Base-by-base conservation (phyloP, 2,329 filamentous ascomycete genomes). In the Ophiostoma sp. region DNA sequence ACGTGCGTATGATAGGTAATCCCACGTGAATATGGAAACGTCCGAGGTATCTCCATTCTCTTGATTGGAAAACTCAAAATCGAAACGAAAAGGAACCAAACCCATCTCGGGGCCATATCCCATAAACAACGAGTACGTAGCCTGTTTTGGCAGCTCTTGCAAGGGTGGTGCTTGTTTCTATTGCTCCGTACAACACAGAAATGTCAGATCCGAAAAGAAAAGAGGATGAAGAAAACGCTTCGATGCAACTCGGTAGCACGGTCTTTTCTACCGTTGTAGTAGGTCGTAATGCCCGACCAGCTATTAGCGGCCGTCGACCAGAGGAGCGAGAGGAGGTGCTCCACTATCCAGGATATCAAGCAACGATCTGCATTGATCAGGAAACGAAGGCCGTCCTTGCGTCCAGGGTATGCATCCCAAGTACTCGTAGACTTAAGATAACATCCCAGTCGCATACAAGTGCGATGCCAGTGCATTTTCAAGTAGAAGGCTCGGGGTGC, bases 281-380 rank as follows among this genome's bases (percentile, higher is more conserved):
- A 45, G 2, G 47, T 55, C n/a, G n/a, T 18, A 55, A 27, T 55
- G 49, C 7, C n/a, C 47, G 8, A n/a, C 47, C 49, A 55, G 49
- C 49, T 55, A n/a, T n/a, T n/a, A n/a, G 47, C 16, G 12, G n/a
- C 18, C 49, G 18, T 9, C 8, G 18, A 1, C 27, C 27, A 27
- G n/a, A 55, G 49, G 49, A 18, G 47, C 16, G 7, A n/a, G 16
- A 27, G 5, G 4, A 38, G 27, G 27, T 27, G 27, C 55, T 16
- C 52, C 52, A 58, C 52, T 38, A 60, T 38, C 49, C 18, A 38
- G 11, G 55, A 60, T 40, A 60, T 38, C 55, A 60, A 60, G 55
- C 55, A 60, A 60, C 12, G 55, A 60, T 60, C 55, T 60, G 55
- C 55, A 60, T 38, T 16, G 14, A 38, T 27, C 49, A 27, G 27